These are phyloP conservation scores for Peltaster fructicola DNA, from an alignment of 2,329 filamentous ascomycete genomes.

Conservation along the genomic window DNA sequence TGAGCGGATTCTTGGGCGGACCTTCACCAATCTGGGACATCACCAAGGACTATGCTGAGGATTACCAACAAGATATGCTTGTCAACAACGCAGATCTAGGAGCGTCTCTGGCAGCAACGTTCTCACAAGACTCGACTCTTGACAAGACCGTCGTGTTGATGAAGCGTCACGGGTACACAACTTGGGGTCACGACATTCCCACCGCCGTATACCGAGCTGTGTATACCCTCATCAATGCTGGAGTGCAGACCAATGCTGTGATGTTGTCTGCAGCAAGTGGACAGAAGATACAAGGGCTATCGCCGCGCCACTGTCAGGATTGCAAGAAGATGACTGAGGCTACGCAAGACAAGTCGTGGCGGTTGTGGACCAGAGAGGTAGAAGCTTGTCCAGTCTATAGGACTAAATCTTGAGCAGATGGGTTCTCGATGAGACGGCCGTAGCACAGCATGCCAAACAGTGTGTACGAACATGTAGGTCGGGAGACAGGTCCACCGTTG, in stretches of 20 bases:
- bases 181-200: conserved; percentile 21
- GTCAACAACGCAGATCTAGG: conserved; percentile 9
- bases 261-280: conserved; percentile 5
- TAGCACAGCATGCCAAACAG: too few species aligned
- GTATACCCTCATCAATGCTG: conserved; percentile 28
- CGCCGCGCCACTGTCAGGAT: conserved; percentile 9
- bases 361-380: conserved; percentile 16
- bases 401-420: too few species aligned
- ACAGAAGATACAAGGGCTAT: conserved; percentile 7
- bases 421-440: too few species aligned
- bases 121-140: conserved; percentile 5
- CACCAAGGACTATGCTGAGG: conserved; percentile 6
- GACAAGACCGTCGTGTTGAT: conserved; percentile 26
- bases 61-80: conserved; percentile 11
- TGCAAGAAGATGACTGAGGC: conserved; percentile 13
- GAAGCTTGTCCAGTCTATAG: conserved; percentile 12
- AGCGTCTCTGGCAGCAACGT: conserved; percentile 8
- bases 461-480: too few species aligned
- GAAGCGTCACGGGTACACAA: conserved; percentile 29
- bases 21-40: conserved; percentile 11
- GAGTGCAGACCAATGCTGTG: conserved; percentile 24
- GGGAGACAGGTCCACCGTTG: too few species aligned
- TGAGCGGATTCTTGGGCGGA: conserved; percentile 26
- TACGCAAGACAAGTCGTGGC: conserved; percentile 15
- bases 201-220: conserved; percentile 25